Conservation (phyloP, 805 yeast genomes). For the Isabelozyma rhagii region DNA sequence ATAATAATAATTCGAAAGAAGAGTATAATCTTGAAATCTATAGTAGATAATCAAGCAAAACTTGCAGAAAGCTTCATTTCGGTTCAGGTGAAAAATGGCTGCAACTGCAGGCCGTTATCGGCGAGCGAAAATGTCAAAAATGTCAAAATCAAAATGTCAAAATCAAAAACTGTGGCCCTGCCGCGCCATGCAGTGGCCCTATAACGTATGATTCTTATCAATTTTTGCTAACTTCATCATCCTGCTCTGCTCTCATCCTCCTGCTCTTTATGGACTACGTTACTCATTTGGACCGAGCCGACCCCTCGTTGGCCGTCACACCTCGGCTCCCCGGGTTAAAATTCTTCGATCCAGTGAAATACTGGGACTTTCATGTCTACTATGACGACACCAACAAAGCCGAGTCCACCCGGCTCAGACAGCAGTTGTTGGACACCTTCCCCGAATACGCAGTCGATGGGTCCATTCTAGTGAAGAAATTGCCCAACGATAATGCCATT, state of each 20-base stretch:
- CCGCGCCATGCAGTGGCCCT: too few relatives aligned
- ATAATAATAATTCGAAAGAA: too few relatives aligned
- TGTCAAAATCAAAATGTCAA: too few relatives aligned
- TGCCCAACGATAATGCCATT: slow-evolving; percentile 21
- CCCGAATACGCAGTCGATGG: slow-evolving; percentile 21
- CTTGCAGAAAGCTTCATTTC: too few relatives aligned
- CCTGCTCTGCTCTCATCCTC: background rate
- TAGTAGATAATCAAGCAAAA: too few relatives aligned
- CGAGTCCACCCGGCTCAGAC: slow-evolving; percentile 19
- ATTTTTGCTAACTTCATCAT: background rate
- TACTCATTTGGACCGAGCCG: slow-evolving; percentile 13
- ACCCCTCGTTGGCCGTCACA: slow-evolving; percentile 14
- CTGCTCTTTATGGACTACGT: slow-evolving; percentile 22
- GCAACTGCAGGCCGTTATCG: too few relatives aligned
- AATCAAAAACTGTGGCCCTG: too few relatives aligned
- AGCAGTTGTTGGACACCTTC: slow-evolving; percentile 19
- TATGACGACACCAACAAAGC: slow-evolving; percentile 17
- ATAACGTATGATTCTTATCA: too few relatives aligned
- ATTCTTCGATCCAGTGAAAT: slow-evolving; percentile 22
- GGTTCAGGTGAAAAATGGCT: too few relatives aligned
- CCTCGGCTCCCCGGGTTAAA: slow-evolving; percentile 10
- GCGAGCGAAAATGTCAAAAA: too few relatives aligned
- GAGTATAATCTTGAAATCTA: too few relatives aligned
- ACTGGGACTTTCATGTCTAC: slow-evolving; percentile 32
- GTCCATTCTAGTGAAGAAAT: slow-evolving; percentile 23